Evolutionary conservation across 1,284 basidiomycete species (phyloP).

Genomic region (Tilletia horrida): DNA sequence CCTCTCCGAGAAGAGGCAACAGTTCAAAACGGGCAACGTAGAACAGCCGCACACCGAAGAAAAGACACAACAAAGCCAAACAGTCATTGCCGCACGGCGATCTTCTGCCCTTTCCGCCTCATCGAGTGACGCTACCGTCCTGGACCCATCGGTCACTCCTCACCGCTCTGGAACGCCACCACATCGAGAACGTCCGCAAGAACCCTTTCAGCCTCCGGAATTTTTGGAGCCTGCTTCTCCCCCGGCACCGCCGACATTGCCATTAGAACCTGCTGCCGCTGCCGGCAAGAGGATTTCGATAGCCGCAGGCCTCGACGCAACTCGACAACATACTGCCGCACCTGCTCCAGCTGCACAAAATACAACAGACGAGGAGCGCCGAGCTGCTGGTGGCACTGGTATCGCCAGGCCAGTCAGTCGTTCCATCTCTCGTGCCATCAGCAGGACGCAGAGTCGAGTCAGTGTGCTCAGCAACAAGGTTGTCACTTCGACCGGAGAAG

Average conservation of each 20-base stretch:
- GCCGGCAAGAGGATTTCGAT: too few relatives aligned
- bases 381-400: too few relatives aligned
- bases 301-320: too few relatives aligned
- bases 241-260: too few relatives aligned
- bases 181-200: neutral
- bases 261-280: too few relatives aligned
- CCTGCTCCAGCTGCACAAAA: too few relatives aligned
- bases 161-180: neutral
- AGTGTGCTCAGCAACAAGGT: slow-evolving; percentile 1
- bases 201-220: slow-evolving; percentile 3
- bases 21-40: neutral
- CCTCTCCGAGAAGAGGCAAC: too few relatives aligned
- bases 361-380: too few relatives aligned
- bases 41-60: neutral
- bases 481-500: slow-evolving; percentile 9
- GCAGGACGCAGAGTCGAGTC: slow-evolving; percentile 4
- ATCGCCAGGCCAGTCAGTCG: neutral
- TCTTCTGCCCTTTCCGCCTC: neutral
- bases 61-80: neutral
- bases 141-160: too few relatives aligned
- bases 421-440: neutral
- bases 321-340: too few relatives aligned
- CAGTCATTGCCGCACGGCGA: neutral
- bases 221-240: neutral
- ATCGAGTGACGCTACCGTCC: too few relatives aligned